Base-by-base conservation (phyloP, 2,329 filamentous ascomycete genomes). In the Nigrospora sphaerica region DNA sequence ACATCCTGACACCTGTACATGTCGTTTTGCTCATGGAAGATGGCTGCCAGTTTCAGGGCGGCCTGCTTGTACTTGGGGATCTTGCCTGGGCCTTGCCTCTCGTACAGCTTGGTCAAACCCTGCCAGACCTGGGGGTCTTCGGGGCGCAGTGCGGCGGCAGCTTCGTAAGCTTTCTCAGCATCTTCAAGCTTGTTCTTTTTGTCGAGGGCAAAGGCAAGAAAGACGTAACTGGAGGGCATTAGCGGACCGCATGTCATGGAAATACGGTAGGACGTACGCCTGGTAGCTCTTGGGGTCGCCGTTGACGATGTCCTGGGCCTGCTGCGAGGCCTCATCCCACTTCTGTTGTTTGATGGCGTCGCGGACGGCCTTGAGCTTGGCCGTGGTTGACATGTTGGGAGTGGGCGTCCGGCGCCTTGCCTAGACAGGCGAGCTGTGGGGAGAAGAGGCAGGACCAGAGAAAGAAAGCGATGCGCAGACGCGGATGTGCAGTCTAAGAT, bases 81-180 rank as follows among this genome's bases (percentile, higher is more conserved):
- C 57, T 85, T 87, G 46, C 77, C 75, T 31, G 71, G 65, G 14
- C 80, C 83, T 59, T 90, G 86, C 56, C 81, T 85, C 67, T 95
- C 88, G 62, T 89, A 96, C 31, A 97, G 67, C 58, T 84, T 87
- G 63, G 93, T 78, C 39, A 98, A 72, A 1, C 93, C 93, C 62
- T 95, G 87, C 89, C 88, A 97, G 54, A 87, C 87, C 57, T 92
- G 86, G n/a, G 81, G 72, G 55, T 96, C 90, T 16, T 80, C 73
- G 1, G 83, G 80, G 53, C 88, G 91, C 50, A 88, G 71, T 17
- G 74, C 72, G 6, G 86, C 80, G 2, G 92, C 93, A 32, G 78
- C 73, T 36, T 77, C 73, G 64, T 97, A 97, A 1, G 83, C 80
- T 32, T 75, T 78, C 56, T 93, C 90, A 0, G 93, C 83, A 36